Evolutionary conservation across 805 yeast genomes (phyloP).

Genomic region (Tetrapisispora nanseiensis): DNA sequence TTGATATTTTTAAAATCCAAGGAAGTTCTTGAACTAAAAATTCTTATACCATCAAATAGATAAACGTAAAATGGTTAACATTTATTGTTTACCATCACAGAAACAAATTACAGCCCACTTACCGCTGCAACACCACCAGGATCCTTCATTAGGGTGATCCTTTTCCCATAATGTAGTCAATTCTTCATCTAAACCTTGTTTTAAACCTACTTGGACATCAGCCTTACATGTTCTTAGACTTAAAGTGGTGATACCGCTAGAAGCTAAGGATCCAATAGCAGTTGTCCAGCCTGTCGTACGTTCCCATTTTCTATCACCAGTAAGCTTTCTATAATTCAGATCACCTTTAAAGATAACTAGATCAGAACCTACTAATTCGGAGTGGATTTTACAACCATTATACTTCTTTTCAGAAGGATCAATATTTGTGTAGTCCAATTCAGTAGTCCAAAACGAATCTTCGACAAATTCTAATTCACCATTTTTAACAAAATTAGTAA

Average conservation of each 20-base stretch:
- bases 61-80: too few relatives aligned
- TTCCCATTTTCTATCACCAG: slow-evolving; percentile 87
- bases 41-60: too few relatives aligned
- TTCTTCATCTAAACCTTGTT: slow-evolving; percentile 60
- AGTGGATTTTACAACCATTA: slow-evolving; percentile 48
- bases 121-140: slow-evolving; percentile 81
- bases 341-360: slow-evolving; percentile 89
- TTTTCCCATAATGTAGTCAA: slow-evolving; percentile 51
- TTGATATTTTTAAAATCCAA: too few relatives aligned
- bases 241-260: slow-evolving; percentile 52
- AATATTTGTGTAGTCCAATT: slow-evolving; percentile 65
- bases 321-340: slow-evolving; percentile 85
- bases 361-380: slow-evolving; percentile 51
- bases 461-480: slow-evolving; percentile 46
- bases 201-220: slow-evolving; percentile 84
- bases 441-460: slow-evolving; percentile 81
- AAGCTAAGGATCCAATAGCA: slow-evolving; percentile 63
- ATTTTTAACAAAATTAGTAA: slow-evolving; percentile 34
- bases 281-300: slow-evolving; percentile 61
- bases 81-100: slow-evolving; percentile 7
- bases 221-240: slow-evolving; percentile 92
- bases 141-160: slow-evolving; percentile 53
- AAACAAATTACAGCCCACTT: slow-evolving; percentile 85
- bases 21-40: too few relatives aligned
- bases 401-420: slow-evolving; percentile 39